These are phyloP conservation scores for Cordia subcordata DNA, from an alignment of 257 asterid genomes.

Conservation along the genomic window DNA sequence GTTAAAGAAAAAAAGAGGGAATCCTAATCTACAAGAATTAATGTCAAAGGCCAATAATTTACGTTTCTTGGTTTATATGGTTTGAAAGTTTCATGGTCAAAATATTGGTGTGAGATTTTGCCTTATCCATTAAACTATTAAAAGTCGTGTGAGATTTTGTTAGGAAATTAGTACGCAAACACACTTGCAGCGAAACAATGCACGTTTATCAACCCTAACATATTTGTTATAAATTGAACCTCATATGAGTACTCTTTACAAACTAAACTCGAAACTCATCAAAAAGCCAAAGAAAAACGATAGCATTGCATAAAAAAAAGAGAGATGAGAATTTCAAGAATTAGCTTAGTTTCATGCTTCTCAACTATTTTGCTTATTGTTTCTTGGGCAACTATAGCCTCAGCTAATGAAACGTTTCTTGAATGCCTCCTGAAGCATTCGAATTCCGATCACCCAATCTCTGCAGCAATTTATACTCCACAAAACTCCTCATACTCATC, in stretches of 20 bases:
- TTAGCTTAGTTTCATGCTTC: constrained; percentile 16
- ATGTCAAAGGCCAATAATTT: constrained; percentile 15
- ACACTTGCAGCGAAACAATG: constrained; percentile 1
- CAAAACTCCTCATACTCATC: constrained; percentile 43
- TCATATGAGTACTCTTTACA: constrained; percentile 1
- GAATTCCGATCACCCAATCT: constrained; percentile 34
- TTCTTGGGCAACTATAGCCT: constrained; percentile 20
- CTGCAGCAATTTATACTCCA: constrained; percentile 34
- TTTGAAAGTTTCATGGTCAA: constrained; percentile 32
- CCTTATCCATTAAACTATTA: background rate
- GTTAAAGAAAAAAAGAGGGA: background rate
- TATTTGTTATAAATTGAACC: constrained; percentile 23
- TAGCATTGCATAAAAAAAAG: background rate
- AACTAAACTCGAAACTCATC: background rate
- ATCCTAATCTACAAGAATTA: constrained; percentile 1
- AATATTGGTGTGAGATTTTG: constrained; percentile 8
- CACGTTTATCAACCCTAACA: background rate
- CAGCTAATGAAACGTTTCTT: constrained; percentile 22
- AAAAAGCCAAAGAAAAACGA: background rate
- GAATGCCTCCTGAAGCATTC: constrained; percentile 32
- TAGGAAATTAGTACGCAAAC: too few relatives aligned
- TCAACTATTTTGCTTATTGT: constrained; percentile 15
- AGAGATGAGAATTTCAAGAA: constrained; percentile 23
- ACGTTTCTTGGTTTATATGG: constrained; percentile 7
- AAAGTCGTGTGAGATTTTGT: too few relatives aligned